These are phyloP conservation scores for Leucaena leucocephala DNA, from an alignment of 306 rosid species.

Conservation along the genomic window DNA sequence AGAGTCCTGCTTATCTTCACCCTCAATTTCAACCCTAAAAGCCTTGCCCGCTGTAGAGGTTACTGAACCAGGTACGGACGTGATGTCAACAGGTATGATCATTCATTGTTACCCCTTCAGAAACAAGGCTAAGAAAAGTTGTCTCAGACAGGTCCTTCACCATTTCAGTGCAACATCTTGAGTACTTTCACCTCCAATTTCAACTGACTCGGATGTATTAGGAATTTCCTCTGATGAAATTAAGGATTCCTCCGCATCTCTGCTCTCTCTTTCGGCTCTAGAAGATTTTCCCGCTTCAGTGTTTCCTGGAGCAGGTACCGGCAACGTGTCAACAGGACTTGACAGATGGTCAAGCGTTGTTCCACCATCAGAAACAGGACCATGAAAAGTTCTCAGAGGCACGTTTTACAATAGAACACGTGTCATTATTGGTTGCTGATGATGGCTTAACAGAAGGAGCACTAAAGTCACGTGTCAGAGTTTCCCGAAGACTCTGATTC, in stretches of 20 bases:
- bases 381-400: conserved; percentile 33
- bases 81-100: conserved; percentile 35
- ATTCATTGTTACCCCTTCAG: conserved; percentile 41
- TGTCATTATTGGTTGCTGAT: conserved; percentile 29
- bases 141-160: conserved; percentile 24
- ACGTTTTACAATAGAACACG: conserved; percentile 31
- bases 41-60: conserved; percentile 37
- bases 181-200: conserved; percentile 40
- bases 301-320: conserved; percentile 39
- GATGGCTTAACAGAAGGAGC: conserved; percentile 44
- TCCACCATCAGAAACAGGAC: conserved; percentile 44
- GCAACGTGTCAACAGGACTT: conserved; percentile 34
- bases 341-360: conserved; percentile 32
- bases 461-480: conserved; percentile 37
- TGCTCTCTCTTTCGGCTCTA: conserved; percentile 36
- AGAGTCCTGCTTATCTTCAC: conserved; percentile 33
- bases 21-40: conserved; percentile 36
- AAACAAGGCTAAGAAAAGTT: conserved; percentile 37
- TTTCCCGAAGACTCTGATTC: conserved; percentile 46
- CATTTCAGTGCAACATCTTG: conserved; percentile 37
- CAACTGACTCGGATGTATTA: conserved; percentile 38
- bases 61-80: conserved; percentile 41
- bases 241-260: conserved; percentile 33
- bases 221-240: conserved; percentile 42
- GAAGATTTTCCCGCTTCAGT: conserved; percentile 35